Evolutionary conservation across 768 basidiomycete species (phyloP), one percentile per base, ranked within the genome.

Genomic region (Obba rivulosa): DNA sequence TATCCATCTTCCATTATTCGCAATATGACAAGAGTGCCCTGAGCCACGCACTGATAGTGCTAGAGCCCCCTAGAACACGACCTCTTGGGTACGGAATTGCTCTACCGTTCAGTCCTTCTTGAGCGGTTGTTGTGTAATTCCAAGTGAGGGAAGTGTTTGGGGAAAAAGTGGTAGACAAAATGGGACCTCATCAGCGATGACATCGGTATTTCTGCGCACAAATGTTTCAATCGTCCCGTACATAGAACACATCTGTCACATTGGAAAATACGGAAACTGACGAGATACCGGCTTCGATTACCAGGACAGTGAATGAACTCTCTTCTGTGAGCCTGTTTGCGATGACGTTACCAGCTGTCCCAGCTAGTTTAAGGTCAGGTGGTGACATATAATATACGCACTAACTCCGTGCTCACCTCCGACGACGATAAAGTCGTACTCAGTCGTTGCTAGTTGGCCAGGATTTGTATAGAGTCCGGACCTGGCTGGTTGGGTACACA

Each of bases 101-200:
- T 8, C 61, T 61, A 31, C 49, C 45, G 24, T 49, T 43, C 13
- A 64, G 50, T 7, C 48, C 57, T 4, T 28, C 1, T 45, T 65
- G 64, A 3, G 56, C 44, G 2, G 51, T 44, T 2, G 61, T 62
- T 9, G 57, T 65, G 50, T 55, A 64, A 41, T 64, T 63, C 63
- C 63, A 66, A 24, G 46, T 49, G 24, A 53, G 11, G 3, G 47
- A 34, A 1, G 57, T 57, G 17, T 46, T 38, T n/a, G n/a, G 14
- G 52, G 52, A 8, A 48, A 4, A 8, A 50, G 41, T 2, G 31
- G 22, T 22, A 36, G 40, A 11, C 46, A 23, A 31, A 49, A 52
- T 13, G 55, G 50, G 7, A 51, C 24, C 35, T 56, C 43, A 13
- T 41, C 17, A 13, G 39, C 35, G 17, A 45, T 18, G 20, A 47